Base-by-base conservation (phyloP, 352 stramenopile genomes). In the Phytopythium montanum region DNA sequence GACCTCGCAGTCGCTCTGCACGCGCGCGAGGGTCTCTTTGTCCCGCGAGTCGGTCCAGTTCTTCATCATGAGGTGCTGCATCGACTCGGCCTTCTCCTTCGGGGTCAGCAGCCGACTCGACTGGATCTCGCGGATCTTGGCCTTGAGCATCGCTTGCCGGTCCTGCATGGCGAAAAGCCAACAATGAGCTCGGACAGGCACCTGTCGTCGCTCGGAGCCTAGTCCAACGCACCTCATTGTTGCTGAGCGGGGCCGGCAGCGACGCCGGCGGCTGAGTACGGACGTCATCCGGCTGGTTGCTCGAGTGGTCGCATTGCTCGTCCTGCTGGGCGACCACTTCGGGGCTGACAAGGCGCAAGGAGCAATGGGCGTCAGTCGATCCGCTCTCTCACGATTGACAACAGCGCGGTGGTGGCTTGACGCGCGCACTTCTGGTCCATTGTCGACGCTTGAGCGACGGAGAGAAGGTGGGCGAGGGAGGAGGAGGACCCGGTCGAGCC, bases 11-110 rank as follows among this genome's bases (percentile, higher is more conserved):
- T 90, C 75, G 53, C 61, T 79, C 52, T 80, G 67, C 13, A 56
- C 62, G 61, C 78, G 72, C 5, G 69, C 62, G 26, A 68, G 57
- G 39, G 64, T 64, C 2, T 75, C 68, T 52, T 85, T 85, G 33
- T 81, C 74, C 53, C 84, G 82, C 25, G 81, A 78, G 48, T 90
- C 81, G 18, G 82, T 92, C 81, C 82, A 94, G 31, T 82, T 64
- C 66, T 93, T 85, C 83, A 92, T 94, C 85, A 94, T 94, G 33
- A 94, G 75, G 33, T 88, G 87, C 57, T 94, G 82, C 39, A 94
- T 79, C 12, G 74, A 88, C 51, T 92, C 80, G 23, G 82, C 82
- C 59, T 94, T 94, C 68, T 92, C 79, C 62, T 92, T 90, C 16
- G 81, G 81, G 2, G 81, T 92, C 8, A 94, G 61, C 34, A 80